A percentile compares a stretch with the other conserved stretches of the same genome.
These are phyloP conservation scores for Jacaranda copaia DNA, from an alignment of 257 asterid genomes.

Conservation along the genomic window DNA sequence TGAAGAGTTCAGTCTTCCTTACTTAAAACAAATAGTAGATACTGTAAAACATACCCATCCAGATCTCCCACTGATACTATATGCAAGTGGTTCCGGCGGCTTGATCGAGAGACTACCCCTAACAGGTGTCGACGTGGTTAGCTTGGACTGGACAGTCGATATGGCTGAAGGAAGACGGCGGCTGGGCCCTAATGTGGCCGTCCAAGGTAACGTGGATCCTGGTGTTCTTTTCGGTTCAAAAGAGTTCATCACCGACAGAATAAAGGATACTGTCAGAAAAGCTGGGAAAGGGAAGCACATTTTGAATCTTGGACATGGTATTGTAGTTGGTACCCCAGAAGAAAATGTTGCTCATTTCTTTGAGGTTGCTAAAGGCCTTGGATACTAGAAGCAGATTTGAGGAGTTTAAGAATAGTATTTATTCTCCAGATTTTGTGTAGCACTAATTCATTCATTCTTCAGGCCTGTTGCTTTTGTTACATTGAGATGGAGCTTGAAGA, in stretches of 20 bases:
- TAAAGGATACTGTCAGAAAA: conserved; percentile 83
- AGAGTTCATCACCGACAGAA: conserved; percentile 86
- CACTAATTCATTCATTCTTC: conserved; percentile 30
- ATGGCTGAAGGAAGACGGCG: conserved; percentile 96
- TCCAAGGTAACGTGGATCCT: conserved; percentile 95
- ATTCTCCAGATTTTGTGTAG: conserved; percentile 13
- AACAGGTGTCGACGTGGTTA: conserved; percentile 91
- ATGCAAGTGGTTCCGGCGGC: conserved; percentile 99
- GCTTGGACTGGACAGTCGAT: conserved; percentile 99
- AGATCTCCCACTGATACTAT: conserved; percentile 75
- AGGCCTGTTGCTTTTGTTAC: conserved; percentile 23
- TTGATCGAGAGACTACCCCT: conserved; percentile 90
- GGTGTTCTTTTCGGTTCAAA: conserved; percentile 98
- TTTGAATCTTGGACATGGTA: conserved; percentile 97
- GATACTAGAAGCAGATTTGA: conserved; percentile 52
- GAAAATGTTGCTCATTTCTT: conserved; percentile 98
- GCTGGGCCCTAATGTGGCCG: conserved; percentile 79
- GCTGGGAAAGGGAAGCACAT: conserved; percentile 96
- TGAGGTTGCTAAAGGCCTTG: conserved; percentile 92
- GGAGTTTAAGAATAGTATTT: background rate
- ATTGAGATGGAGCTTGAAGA: conserved; percentile 33
- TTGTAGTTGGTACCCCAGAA: conserved; percentile 95
- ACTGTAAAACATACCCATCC: conserved; percentile 86
- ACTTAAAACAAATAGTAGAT: conserved; percentile 79
- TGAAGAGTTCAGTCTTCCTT: conserved; percentile 96